Percentiles rank a stretch among this genome's conserved stretches.
These are phyloP conservation scores for Phyllosticta ampelicida DNA, from an alignment of 2,329 filamentous ascomycete genomes.

Conservation along the genomic window DNA sequence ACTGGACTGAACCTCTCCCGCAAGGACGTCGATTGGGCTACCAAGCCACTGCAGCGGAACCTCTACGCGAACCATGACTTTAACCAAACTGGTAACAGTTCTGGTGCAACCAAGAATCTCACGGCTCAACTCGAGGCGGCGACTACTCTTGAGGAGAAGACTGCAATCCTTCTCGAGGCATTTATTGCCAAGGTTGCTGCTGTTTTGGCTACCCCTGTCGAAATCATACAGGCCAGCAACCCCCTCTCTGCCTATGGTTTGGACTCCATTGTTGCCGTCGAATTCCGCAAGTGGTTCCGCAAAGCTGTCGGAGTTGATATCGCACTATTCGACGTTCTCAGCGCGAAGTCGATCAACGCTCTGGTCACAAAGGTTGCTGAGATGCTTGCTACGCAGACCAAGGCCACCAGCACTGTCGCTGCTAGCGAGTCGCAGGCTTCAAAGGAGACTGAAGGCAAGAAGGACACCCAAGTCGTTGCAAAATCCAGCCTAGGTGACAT, in stretches of 20 bases:
- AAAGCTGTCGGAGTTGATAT: constrained; percentile 33
- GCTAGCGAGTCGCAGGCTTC: background rate
- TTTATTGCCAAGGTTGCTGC: constrained; percentile 13
- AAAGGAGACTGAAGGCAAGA: background rate
- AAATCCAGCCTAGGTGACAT: background rate
- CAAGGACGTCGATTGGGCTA: background rate
- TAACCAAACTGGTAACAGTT: constrained; percentile 9
- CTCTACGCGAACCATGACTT: constrained; percentile 16
- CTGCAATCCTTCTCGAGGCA: constrained; percentile 11
- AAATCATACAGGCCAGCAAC: constrained; percentile 10
- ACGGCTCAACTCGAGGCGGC: constrained; percentile 11
- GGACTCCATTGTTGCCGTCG: constrained; percentile 18
- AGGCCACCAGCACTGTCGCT: background rate
- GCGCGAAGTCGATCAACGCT: constrained; percentile 11
- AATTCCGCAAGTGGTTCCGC: constrained; percentile 15
- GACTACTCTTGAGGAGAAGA: background rate
- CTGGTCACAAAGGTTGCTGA: background rate
- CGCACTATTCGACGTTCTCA: constrained; percentile 37
- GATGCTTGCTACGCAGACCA: background rate
- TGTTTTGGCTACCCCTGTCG: background rate
- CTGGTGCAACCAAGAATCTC: constrained; percentile 5
- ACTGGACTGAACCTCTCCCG: constrained; percentile 15
- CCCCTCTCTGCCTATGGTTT: constrained; percentile 19
- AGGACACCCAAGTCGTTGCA: background rate
- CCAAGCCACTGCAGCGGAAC: background rate